These are phyloP conservation scores for Claviceps humidiphila DNA, from an alignment of 2,329 filamentous ascomycete species.

Conservation along the genomic window DNA sequence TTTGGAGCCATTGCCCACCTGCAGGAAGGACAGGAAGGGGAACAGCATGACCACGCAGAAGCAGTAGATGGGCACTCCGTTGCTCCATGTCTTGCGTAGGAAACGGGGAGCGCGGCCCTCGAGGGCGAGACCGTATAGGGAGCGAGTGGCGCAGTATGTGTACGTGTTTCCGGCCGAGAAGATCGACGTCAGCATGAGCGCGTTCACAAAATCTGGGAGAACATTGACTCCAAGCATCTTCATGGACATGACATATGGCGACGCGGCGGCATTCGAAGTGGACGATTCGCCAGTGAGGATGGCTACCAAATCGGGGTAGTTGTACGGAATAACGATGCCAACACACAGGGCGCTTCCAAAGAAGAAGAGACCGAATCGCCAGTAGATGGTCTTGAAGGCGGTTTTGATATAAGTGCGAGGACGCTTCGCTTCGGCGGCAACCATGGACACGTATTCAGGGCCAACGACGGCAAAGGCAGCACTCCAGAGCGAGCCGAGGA, in stretches of 20 bases:
- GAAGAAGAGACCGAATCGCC: slow-evolving; percentile 59
- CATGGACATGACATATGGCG: slow-evolving; percentile 52
- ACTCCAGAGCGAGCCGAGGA: slow-evolving; percentile 53
- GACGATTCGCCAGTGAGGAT: slow-evolving; percentile 31
- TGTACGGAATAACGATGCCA: slow-evolving; percentile 52
- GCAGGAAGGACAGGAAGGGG: slow-evolving; percentile 39
- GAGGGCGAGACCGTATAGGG: slow-evolving; percentile 36
- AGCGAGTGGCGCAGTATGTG: slow-evolving; percentile 37
- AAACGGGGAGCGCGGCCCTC: slow-evolving; percentile 37
- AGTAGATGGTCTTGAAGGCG: slow-evolving; percentile 62
- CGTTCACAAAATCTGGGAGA: slow-evolving; percentile 46
- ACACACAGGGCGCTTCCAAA: slow-evolving; percentile 53
- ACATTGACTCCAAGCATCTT: slow-evolving; percentile 36
- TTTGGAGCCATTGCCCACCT: slow-evolving; percentile 33
- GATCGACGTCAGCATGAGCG: slow-evolving; percentile 30
- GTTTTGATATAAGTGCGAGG: slow-evolving; percentile 50
- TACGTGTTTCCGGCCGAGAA: slow-evolving; percentile 38
- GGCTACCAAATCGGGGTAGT: slow-evolving; percentile 39
- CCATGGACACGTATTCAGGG: slow-evolving; percentile 55
- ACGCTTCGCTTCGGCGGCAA: slow-evolving; percentile 55
- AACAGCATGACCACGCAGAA: slow-evolving; percentile 41
- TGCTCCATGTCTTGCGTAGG: slow-evolving; percentile 43
- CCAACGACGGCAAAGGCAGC: slow-evolving; percentile 52
- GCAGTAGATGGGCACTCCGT: slow-evolving; percentile 48
- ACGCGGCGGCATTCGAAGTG: slow-evolving; percentile 36